Percentiles rank a stretch among this genome's conserved stretches.
Evolutionary conservation across 164 flowering plant genomes (phyloP).

Genomic region (Nelumbo lutea): DNA sequence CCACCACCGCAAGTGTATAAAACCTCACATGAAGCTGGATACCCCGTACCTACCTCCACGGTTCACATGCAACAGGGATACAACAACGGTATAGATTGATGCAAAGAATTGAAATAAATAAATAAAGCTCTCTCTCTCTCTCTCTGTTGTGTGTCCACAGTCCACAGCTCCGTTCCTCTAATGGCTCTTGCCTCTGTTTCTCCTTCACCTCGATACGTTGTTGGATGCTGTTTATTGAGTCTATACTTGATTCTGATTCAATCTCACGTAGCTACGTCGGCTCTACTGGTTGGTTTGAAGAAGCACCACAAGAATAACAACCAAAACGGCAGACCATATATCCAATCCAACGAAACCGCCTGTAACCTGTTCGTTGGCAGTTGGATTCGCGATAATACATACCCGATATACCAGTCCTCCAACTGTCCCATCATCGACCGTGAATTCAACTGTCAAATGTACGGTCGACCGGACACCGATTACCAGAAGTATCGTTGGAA

Average conservation of each 20-base stretch:
- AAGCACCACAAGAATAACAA: constrained; percentile 22
- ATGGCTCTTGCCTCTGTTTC: constrained; percentile 1
- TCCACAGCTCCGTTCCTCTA: background rate
- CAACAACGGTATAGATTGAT: too few relatives aligned
- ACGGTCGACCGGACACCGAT: constrained; percentile 74
- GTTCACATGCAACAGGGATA: too few relatives aligned
- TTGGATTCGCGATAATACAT: constrained; percentile 62
- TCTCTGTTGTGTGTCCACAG: too few relatives aligned
- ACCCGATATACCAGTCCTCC: constrained; percentile 50
- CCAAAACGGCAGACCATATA: constrained; percentile 26
- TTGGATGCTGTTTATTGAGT: constrained; percentile 3
- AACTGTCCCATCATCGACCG: constrained; percentile 62
- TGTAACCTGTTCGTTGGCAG: constrained; percentile 58
- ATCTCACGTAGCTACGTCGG: constrained; percentile 27
- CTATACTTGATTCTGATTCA: constrained; percentile 14
- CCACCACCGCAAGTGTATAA: too few relatives aligned
- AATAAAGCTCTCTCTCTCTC: too few relatives aligned
- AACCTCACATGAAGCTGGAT: too few relatives aligned
- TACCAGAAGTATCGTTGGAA: constrained; percentile 68
- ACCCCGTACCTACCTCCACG: too few relatives aligned
- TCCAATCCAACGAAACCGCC: constrained; percentile 35
- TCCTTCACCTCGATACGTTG: background rate
- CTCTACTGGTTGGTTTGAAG: constrained; percentile 33
- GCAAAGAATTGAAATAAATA: too few relatives aligned
- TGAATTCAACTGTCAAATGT: constrained; percentile 64